Evolutionary conservation across 2,329 filamentous ascomycete species (phyloP).

Genomic region (Paecilomyces dactylethromorphus): DNA sequence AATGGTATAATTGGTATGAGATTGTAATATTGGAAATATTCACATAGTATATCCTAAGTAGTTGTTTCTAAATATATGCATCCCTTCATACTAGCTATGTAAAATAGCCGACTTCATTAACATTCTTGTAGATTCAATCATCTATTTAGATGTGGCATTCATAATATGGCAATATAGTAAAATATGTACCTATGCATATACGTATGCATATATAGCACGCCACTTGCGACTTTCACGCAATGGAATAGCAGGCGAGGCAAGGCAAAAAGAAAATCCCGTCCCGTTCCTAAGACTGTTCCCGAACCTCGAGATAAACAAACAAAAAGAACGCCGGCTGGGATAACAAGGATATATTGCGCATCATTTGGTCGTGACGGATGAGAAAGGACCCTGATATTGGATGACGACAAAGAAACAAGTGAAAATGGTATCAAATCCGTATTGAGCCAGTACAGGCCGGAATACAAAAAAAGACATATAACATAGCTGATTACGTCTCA

Average conservation of each 20-base stretch:
- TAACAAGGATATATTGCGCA: not conserved
- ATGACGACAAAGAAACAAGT: not conserved
- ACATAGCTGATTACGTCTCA: conserved; percentile 21
- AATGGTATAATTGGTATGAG: not conserved
- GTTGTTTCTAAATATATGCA: not conserved
- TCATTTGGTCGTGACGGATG: not conserved
- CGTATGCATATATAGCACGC: not conserved
- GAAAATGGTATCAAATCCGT: not conserved
- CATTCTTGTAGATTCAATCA: not conserved
- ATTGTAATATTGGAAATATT: not conserved
- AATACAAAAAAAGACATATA: not conserved
- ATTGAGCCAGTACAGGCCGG: not conserved
- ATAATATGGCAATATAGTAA: too few relatives aligned
- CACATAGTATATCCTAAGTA: not conserved
- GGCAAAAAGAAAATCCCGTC: not conserved
- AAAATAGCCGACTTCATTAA: not conserved
- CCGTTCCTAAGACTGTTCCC: not conserved
- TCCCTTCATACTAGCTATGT: not conserved
- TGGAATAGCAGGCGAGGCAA: not conserved
- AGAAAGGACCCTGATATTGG: not conserved
- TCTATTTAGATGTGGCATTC: not conserved
- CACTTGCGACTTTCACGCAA: not conserved
- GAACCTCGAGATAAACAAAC: not conserved
- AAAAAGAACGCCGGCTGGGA: not conserved
- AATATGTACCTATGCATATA: not conserved